A percentile compares a stretch with the other conserved stretches of the same genome.
phyloP scores from a whole-genome alignment of 2,329 filamentous ascomycete species.

The Beauveria rudraprayagi region DNA sequence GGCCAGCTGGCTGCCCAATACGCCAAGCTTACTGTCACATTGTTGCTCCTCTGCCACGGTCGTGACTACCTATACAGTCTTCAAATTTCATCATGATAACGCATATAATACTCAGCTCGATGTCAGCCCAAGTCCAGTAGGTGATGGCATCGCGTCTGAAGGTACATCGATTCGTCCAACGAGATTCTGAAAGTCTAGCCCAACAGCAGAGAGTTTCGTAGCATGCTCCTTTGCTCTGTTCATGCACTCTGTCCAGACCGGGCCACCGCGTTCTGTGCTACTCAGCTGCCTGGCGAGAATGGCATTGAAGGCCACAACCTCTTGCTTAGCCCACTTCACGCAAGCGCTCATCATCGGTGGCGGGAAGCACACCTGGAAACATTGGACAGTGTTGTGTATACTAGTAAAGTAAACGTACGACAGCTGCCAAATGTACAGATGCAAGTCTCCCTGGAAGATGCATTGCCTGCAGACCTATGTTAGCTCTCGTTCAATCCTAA shows the following conservation, averaged over 20 bases:
- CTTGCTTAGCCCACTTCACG: conserved; percentile 96
- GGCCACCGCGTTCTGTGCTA: conserved; percentile 68
- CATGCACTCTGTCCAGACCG: conserved; percentile 77
- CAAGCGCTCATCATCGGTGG: conserved; percentile 84
- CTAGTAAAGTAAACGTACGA: conserved; percentile 94
- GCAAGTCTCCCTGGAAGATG: conserved; percentile 88
- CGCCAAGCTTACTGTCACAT: neutral
- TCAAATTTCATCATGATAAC: conserved; percentile 1
- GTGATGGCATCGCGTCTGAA: conserved; percentile 20
- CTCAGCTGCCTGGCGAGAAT: conserved; percentile 78
- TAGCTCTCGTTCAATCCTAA: neutral
- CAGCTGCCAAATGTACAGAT: conserved; percentile 88
- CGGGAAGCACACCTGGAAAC: conserved; percentile 82
- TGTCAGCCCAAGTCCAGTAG: conserved; percentile 35
- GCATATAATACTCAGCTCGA: neutral
- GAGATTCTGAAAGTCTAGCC: conserved; percentile 79
- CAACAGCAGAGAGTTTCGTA: conserved; percentile 71
- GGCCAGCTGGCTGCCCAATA: neutral
- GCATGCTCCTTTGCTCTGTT: conserved; percentile 74
- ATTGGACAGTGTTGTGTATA: conserved; percentile 85
- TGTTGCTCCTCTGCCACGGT: neutral
- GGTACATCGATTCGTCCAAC: conserved; percentile 51
- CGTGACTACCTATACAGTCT: neutral
- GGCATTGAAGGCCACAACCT: conserved; percentile 83
- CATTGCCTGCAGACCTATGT: conserved; percentile 56